phyloP scores from a whole-genome alignment of 176 grass and related monocot species.

The Canna indica region DNA sequence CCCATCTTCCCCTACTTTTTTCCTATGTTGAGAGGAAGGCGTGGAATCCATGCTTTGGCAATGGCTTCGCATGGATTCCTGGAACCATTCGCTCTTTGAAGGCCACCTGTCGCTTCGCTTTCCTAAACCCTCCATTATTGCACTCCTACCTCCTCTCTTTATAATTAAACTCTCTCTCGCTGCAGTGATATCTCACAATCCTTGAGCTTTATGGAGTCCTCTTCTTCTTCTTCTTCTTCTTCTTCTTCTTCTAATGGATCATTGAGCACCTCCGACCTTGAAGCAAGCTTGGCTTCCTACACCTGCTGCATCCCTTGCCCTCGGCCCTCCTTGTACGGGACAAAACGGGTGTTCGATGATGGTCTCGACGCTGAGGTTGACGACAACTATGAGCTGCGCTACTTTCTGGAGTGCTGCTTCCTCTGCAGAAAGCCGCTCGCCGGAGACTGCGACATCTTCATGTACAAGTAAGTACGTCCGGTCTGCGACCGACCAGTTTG shows the following conservation, averaged over 20 bases:
- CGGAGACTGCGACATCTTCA: not conserved
- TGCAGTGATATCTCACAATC: no score
- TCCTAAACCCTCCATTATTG: not conserved
- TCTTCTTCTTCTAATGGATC: not conserved
- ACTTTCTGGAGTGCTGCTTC: not conserved
- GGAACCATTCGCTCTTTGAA: not conserved
- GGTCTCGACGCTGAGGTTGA: no score
- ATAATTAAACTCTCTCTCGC: not conserved
- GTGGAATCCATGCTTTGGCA: no score
- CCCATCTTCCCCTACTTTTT: no score
- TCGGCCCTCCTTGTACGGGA: not conserved
- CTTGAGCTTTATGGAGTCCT: not conserved
- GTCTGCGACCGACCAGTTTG: not conserved
- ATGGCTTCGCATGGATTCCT: no score
- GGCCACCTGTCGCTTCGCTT: not conserved
- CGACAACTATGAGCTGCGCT: not conserved
- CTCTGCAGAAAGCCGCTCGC: not conserved
- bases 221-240: not conserved
- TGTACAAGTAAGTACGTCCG: not conserved
- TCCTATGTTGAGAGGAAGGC: no score
- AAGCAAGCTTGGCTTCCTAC: not conserved
- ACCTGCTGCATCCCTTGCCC: no score
- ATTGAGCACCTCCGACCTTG: not conserved
- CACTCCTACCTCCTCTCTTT: not conserved
- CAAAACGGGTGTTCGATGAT: not conserved